These are phyloP conservation scores for Nidularia pulvinata DNA, from an alignment of 768 basidiomycete genomes.

Conservation along the genomic window DNA sequence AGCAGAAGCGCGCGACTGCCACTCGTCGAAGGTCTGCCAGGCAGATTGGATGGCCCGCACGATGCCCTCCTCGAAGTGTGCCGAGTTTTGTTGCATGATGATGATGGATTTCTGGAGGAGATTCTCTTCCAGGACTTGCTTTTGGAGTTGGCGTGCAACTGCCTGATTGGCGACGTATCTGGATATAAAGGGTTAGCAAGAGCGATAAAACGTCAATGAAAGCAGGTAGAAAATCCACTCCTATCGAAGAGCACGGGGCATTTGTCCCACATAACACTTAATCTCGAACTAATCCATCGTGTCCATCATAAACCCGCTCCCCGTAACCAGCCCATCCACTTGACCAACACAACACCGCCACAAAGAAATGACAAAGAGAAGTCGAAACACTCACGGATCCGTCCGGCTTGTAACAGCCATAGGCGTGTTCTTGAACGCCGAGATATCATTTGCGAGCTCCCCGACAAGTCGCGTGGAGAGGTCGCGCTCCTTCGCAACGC, in stretches of 20 bases:
- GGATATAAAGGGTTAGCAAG: neutral
- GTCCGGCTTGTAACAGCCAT: slow-evolving; percentile 77
- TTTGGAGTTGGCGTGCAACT: slow-evolving; percentile 80
- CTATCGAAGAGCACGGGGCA: too few species aligned
- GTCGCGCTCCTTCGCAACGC: slow-evolving; percentile 93
- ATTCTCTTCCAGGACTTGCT: slow-evolving; percentile 97
- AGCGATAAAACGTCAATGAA: neutral
- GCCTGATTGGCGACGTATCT: slow-evolving; percentile 71
- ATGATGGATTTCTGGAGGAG: slow-evolving; percentile 96
- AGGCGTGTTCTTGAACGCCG: slow-evolving; percentile 95
- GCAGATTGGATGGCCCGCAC: slow-evolving; percentile 95
- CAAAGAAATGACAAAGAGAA: neutral
- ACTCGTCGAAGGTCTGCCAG: slow-evolving; percentile 97
- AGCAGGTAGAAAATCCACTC: neutral
- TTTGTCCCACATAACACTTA: too few species aligned
- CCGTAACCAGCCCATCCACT: neutral
- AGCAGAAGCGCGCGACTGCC: slow-evolving; percentile 79
- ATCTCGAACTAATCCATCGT: too few species aligned
- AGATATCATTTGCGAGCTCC: slow-evolving; percentile 85
- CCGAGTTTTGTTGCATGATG: slow-evolving; percentile 97
- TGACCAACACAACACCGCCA: neutral
- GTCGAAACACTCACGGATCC: slow-evolving; percentile 66
- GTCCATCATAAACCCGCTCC: too few species aligned
- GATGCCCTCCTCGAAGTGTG: slow-evolving; percentile 96
- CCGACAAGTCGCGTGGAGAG: slow-evolving; percentile 82